A percentile compares a stretch with the other conserved stretches of the same genome.
These are phyloP conservation scores for Aspergillus sp. DNA, from an alignment of 2,329 filamentous ascomycete genomes.

Conservation along the genomic window DNA sequence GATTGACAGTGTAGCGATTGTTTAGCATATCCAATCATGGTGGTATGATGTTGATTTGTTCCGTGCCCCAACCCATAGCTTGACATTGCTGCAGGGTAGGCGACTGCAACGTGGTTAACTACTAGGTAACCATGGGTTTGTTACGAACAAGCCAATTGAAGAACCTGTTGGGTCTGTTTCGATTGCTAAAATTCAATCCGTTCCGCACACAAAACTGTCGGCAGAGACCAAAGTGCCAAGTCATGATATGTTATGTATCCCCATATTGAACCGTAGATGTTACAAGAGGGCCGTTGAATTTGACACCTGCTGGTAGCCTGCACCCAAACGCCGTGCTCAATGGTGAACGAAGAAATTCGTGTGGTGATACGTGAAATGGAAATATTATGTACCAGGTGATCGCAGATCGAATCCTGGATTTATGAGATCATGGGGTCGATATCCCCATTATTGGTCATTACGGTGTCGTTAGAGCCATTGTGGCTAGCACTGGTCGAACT, in stretches of 20 bases:
- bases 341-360: constrained; percentile 2
- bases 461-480: constrained; percentile 40
- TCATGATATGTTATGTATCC: too few relatives aligned
- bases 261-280: neutral
- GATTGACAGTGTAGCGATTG: too few relatives aligned
- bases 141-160: too few relatives aligned
- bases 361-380: neutral
- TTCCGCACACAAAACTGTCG: too few relatives aligned
- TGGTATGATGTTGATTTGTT: neutral
- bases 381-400: neutral
- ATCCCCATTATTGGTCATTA: constrained; percentile 46
- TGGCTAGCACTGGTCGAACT: constrained; percentile 22
- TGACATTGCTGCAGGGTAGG: neutral
- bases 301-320: neutral
- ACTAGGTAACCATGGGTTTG: too few relatives aligned
- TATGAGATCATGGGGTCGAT: constrained; percentile 44
- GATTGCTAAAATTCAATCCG: too few relatives aligned
- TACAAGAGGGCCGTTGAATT: neutral
- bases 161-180: too few relatives aligned
- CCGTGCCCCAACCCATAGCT: neutral
- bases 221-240: too few relatives aligned
- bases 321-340: constrained; percentile 5
- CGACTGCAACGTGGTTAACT: too few relatives aligned
- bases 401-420: constrained; percentile 17
- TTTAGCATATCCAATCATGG: too few relatives aligned